Conservation (phyloP, 768 basidiomycete species). For the Paxillus rubicundulus region DNA sequence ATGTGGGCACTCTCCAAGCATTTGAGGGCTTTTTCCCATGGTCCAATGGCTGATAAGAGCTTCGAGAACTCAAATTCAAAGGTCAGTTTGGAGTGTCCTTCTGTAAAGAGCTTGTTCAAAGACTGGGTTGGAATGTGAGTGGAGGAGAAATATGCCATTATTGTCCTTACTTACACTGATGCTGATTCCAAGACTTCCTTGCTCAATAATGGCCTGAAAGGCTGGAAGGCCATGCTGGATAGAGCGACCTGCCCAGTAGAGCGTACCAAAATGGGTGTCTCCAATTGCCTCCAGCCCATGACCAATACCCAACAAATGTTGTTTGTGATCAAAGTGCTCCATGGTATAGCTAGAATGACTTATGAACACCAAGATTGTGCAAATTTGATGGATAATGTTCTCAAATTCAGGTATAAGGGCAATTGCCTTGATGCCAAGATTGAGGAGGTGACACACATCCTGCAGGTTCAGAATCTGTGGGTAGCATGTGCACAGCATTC, state of each 20-base stretch:
- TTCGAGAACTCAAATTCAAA: conserved; percentile 10
- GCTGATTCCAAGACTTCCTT: too few relatives aligned
- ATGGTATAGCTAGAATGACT: not conserved
- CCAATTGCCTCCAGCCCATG: too few relatives aligned
- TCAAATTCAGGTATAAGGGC: not conserved
- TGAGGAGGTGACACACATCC: too few relatives aligned
- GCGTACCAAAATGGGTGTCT: conserved; percentile 20
- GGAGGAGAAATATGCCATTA: not conserved
- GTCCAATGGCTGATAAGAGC: conserved; percentile 14
- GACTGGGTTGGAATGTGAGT: too few relatives aligned
- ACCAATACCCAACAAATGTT: not conserved
- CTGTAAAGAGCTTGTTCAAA: not conserved
- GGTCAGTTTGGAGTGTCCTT: not conserved
- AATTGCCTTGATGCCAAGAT: conserved; percentile 28
- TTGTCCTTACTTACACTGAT: not conserved
- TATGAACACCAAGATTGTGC: not conserved
- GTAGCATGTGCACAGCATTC: conserved; percentile 7
- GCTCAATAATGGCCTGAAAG: conserved; percentile 11
- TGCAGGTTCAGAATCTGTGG: conserved; percentile 29
- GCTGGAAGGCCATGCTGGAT: conserved; percentile 13
- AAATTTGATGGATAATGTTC: not conserved
- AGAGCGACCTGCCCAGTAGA: conserved; percentile 16
- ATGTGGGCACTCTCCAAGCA: too few relatives aligned
- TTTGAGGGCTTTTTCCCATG: conserved; percentile 20
- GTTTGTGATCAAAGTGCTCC: too few relatives aligned